Percentiles rank a stretch among this genome's conserved stretches.
These are phyloP conservation scores for Aspergillus ellipticus DNA, from an alignment of 495 filamentous ascomycete genomes.

Conservation along the genomic window DNA sequence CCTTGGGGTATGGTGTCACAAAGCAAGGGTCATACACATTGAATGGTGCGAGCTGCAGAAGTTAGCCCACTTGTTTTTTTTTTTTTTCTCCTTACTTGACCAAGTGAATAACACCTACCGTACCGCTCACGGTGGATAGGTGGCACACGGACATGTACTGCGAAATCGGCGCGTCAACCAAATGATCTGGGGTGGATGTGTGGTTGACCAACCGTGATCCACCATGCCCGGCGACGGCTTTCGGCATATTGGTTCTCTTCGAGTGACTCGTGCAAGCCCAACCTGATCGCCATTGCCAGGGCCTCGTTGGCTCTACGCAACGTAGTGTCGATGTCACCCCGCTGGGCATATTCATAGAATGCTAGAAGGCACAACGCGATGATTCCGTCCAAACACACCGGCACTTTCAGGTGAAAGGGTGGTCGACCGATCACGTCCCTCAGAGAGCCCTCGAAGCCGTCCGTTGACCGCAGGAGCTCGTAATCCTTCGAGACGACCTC, in stretches of 20 bases:
- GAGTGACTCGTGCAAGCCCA: slow-evolving; percentile 35
- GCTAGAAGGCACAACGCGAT: slow-evolving; percentile 45
- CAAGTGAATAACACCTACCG: slow-evolving; percentile 27
- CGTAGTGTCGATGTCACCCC: slow-evolving; percentile 50
- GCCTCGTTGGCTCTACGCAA: slow-evolving; percentile 44
- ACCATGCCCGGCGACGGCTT: slow-evolving; percentile 45
- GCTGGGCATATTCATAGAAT: slow-evolving; percentile 50
- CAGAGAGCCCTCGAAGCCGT: neutral
- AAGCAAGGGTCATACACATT: slow-evolving; percentile 44
- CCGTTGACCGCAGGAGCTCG: slow-evolving; percentile 28
- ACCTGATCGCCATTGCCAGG: slow-evolving; percentile 38
- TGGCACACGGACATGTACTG: slow-evolving; percentile 36
- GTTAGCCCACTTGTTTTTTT: too few relatives aligned
- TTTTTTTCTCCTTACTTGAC: neutral
- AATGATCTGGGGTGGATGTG: neutral
- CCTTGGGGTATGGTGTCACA: slow-evolving; percentile 41
- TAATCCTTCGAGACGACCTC: slow-evolving; percentile 44
- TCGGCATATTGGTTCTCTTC: slow-evolving; percentile 41
- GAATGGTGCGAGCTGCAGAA: slow-evolving; percentile 33
- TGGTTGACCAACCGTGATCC: slow-evolving; percentile 45
- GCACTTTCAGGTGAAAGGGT: slow-evolving; percentile 43
- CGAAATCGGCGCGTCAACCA: neutral
- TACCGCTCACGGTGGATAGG: slow-evolving; percentile 44
- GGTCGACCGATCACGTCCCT: slow-evolving; percentile 24
- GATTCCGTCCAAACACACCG: slow-evolving; percentile 41